phyloP scores from a whole-genome alignment of 495 filamentous ascomycete genomes.

The Echria macrotheca region DNA sequence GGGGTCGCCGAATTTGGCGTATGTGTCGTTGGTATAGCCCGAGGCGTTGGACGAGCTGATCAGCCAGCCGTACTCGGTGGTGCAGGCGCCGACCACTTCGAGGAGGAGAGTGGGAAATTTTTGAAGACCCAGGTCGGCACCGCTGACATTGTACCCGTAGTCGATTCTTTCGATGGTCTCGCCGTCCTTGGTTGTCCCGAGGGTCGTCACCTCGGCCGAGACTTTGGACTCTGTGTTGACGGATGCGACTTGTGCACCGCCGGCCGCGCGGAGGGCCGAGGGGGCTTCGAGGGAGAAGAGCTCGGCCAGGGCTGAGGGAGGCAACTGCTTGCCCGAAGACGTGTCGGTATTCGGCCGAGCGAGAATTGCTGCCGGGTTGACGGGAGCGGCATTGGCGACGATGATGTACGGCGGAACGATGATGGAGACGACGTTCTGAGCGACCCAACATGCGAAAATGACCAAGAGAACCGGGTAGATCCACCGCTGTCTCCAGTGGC shows the following conservation, averaged over 20 bases:
- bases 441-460: slow-evolving; percentile 16
- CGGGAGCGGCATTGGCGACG: slow-evolving; percentile 23
- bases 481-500: slow-evolving; percentile 11
- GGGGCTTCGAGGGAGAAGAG: slow-evolving; percentile 23
- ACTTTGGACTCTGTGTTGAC: slow-evolving; percentile 13
- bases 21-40: slow-evolving; percentile 11
- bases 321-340: too few relatives aligned
- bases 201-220: slow-evolving; percentile 2
- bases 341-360: slow-evolving; percentile 3
- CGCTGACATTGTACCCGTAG: slow-evolving; percentile 30
- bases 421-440: slow-evolving; percentile 19
- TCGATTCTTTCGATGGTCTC: slow-evolving; percentile 19
- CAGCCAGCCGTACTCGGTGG: slow-evolving; percentile 29
- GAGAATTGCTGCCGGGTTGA: slow-evolving; percentile 23
- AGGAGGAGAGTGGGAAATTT: slow-evolving; percentile 25
- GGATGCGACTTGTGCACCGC: slow-evolving; percentile 16
- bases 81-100: slow-evolving; percentile 30
- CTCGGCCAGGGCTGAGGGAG: not conserved
- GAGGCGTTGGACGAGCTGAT: not conserved
- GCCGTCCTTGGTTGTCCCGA: slow-evolving; percentile 13
- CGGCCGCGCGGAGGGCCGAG: slow-evolving; percentile 24
- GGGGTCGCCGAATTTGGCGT: slow-evolving; percentile 10
- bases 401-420: slow-evolving; percentile 23
- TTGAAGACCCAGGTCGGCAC: slow-evolving; percentile 33
- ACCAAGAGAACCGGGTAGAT: slow-evolving; percentile 10